A percentile compares a stretch with the other conserved stretches of the same genome.
These are phyloP conservation scores for Aspergillus unguis DNA, from an alignment of 2,329 filamentous ascomycete species.

Conservation along the genomic window DNA sequence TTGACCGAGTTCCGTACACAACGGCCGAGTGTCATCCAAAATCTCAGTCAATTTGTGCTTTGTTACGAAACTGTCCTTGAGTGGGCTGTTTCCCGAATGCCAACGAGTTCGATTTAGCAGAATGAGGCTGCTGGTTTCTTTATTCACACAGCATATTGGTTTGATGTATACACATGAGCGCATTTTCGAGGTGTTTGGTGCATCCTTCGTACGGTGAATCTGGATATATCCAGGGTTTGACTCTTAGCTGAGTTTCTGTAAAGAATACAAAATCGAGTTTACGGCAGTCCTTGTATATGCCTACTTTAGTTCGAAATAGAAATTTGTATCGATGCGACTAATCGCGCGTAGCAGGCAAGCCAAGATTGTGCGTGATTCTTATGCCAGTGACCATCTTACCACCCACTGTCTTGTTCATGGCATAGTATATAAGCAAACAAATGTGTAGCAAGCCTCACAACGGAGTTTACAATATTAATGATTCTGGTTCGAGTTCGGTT, in stretches of 20 bases:
- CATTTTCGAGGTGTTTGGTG: constrained; percentile 15
- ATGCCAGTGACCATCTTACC: too few species aligned
- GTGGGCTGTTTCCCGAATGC: constrained; percentile 59
- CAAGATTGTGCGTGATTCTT: too few species aligned
- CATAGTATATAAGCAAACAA: neutral
- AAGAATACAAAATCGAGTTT: neutral
- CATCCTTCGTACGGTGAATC: neutral
- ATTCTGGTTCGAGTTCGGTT: neutral
- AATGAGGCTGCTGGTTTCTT: neutral
- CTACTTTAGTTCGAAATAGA: too few species aligned
- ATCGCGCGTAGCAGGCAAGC: too few species aligned
- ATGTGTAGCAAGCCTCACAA: neutral
- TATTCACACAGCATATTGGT: constrained; percentile 1
- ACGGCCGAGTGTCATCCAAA: constrained; percentile 94
- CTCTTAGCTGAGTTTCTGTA: neutral
- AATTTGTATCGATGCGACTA: too few species aligned
- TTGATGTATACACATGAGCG: constrained; percentile 9
- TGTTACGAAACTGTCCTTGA: constrained; percentile 95
- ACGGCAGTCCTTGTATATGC: too few species aligned
- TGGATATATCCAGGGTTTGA: neutral
- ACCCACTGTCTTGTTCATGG: too few species aligned
- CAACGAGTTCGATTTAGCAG: neutral
- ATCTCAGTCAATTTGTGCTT: constrained; percentile 84
- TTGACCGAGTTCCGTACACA: constrained; percentile 89
- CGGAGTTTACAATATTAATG: neutral